Base-by-base conservation (phyloP, 805 yeast species). In the Teunomyces cretensis region DNA sequence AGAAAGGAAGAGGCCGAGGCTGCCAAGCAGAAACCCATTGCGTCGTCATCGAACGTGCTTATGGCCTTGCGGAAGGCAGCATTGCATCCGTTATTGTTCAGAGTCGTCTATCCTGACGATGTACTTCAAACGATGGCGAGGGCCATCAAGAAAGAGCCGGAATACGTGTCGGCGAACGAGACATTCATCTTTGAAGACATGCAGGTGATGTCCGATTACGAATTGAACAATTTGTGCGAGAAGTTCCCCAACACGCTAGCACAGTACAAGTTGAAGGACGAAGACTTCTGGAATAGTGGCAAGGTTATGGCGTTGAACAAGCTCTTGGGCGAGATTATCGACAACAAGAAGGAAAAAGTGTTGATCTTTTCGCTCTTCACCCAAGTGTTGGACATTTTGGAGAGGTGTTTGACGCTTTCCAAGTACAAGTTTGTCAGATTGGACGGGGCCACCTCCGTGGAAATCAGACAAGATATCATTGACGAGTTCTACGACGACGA, bases 381-480 rank as follows among this genome's bases (percentile, higher is more conserved):
- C 0, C 96, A 89, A 66, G 83, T 90, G 48, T 74, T 94, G 53
- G 97, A 94, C 63, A 86, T 94, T 50, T 68, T 94, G 38, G 99
- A 94, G 62, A 68, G 72, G 45, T 87, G 88, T 4, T 67, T 94
- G 45, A 78, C 86, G 6, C 68, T 79, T 30, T 66, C 83, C 57
- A 74, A 78, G 13, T 78, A 86, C 62, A 80, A 84, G 52, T 94
- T 88, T 62, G 67, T 92, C 39, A 75, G 99, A 51, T 69, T 94
- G 47, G 99, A 94, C 61, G 99, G 99, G n/a, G 78, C 78, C 47
- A 94, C 99, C 0, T 76, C 91, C 11, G 99, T 94, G 44, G 97
- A 94, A 50, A 83, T 87, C 22, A 80, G 99, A 60, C 99, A 94
- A 65, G 88, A 86, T 46, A 70, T 92, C 53, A 92, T 94, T 54